phyloP scores from a whole-genome alignment of 805 yeast genomes.

The Saturnispora galanensis region DNA sequence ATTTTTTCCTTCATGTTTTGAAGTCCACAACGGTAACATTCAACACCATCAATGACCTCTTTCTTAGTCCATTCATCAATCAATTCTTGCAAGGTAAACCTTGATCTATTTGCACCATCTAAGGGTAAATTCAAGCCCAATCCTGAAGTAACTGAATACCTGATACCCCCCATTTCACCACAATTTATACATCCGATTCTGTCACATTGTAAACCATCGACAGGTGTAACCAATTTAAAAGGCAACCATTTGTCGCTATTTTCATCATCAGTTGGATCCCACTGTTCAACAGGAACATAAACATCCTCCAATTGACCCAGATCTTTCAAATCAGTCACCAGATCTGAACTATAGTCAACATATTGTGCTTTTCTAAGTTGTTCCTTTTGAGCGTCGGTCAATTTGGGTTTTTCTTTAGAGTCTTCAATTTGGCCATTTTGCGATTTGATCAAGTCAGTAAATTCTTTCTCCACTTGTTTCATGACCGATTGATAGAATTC shows the following conservation, averaged over 20 bases:
- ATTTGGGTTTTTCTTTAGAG: conserved; percentile 14
- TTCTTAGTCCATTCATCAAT: conserved; percentile 62
- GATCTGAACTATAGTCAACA: conserved; percentile 20
- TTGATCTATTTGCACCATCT: conserved; percentile 28
- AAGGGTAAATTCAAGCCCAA: conserved; percentile 58
- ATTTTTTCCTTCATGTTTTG: conserved; percentile 47
- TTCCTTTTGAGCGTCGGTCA: conserved; percentile 15
- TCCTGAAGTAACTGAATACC: conserved; percentile 72
- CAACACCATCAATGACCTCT: conserved; percentile 86
- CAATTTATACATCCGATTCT: conserved; percentile 84
- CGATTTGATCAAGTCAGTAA: conserved; percentile 21
- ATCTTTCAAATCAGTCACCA: conserved; percentile 31
- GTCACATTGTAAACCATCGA: conserved; percentile 82
- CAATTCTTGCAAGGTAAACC: conserved; percentile 40
- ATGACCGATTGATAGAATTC: conserved; percentile 82
- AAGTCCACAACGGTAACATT: conserved; percentile 88
- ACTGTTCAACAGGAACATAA: conserved; percentile 62
- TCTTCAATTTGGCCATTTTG: conserved; percentile 14
- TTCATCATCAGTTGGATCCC: conserved; percentile 57
- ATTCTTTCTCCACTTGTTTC: conserved; percentile 54
- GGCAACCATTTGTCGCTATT: conserved; percentile 38
- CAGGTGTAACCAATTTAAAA: conserved; percentile 67
- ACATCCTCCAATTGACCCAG: conserved; percentile 56
- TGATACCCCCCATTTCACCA: conserved; percentile 90
- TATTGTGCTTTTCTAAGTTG: conserved; percentile 21